These are phyloP conservation scores for Reutealis trisperma DNA, from an alignment of 345 rosid genomes.

Conservation along the genomic window DNA sequence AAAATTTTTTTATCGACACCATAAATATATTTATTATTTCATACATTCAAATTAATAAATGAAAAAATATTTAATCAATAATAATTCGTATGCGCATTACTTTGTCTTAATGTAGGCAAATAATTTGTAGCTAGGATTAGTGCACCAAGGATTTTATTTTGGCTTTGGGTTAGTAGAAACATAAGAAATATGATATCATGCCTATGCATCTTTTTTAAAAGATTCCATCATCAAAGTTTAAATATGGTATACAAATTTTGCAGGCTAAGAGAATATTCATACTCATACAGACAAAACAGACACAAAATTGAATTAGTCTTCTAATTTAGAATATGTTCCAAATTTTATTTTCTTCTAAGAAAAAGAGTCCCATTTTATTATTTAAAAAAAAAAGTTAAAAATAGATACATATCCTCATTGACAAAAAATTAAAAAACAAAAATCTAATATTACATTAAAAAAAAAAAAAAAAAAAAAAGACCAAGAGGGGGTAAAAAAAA, in stretches of 20 bases:
- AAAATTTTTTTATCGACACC: too few relatives aligned
- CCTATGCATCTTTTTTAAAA: background rate
- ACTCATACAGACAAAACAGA: background rate
- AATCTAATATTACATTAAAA: conserved; percentile 3
- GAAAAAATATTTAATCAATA: too few relatives aligned
- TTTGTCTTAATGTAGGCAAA: too few relatives aligned
- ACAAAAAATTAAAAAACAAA: background rate
- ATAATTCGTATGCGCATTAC: too few relatives aligned
- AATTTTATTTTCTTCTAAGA: background rate
- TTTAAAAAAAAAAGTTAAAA: background rate
- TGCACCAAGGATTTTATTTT: too few relatives aligned
- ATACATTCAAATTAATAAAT: too few relatives aligned
- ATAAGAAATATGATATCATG: too few relatives aligned
- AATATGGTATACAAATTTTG: conserved; percentile 1
- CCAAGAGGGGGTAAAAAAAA: background rate
- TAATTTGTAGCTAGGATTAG: too few relatives aligned
- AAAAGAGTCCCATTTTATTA: background rate
- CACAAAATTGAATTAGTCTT: background rate
- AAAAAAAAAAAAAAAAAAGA: background rate
- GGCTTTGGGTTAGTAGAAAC: too few relatives aligned
- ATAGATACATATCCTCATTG: conserved; percentile 3
- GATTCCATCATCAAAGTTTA: background rate
- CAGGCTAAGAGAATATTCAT: background rate
- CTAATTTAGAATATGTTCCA: background rate
- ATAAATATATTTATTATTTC: too few relatives aligned